These are phyloP conservation scores for Russula virescens DNA, from an alignment of 768 basidiomycete genomes.

Conservation along the genomic window DNA sequence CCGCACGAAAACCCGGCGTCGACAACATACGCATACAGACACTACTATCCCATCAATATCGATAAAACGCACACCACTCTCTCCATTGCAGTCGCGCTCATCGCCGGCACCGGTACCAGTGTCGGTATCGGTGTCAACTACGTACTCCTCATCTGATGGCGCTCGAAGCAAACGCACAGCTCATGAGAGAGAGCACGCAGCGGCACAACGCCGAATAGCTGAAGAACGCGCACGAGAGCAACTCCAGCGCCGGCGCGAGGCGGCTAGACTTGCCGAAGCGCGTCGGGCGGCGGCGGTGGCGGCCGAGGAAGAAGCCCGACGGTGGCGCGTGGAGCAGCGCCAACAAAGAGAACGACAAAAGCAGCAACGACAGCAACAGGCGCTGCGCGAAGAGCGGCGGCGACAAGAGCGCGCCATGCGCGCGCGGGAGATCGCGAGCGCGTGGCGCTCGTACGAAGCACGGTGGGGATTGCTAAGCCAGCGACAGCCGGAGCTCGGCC, in stretches of 20 bases:
- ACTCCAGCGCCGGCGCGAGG: conserved; percentile 6
- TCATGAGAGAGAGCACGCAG: not conserved
- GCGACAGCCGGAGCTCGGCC: conserved; percentile 49
- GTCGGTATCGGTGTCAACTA: not conserved
- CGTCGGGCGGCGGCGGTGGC: conserved; percentile 3
- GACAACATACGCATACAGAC: not conserved
- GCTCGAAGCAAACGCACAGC: not conserved
- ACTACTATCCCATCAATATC: not conserved
- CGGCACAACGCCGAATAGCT: not conserved
- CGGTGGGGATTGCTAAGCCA: conserved; percentile 52
- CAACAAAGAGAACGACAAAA: not conserved
- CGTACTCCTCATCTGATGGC: not conserved
- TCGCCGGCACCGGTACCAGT: not conserved
- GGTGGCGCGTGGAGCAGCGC: conserved; percentile 28
- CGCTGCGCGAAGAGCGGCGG: conserved; percentile 43
- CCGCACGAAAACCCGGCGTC: too few species aligned
- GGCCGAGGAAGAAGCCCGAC: conserved; percentile 39
- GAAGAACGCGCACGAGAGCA: conserved; percentile 11
- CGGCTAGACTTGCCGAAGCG: conserved; percentile 10
- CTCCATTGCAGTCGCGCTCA: not conserved
- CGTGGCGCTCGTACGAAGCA: conserved; percentile 34
- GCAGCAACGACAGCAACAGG: conserved; percentile 36
- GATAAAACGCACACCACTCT: not conserved
- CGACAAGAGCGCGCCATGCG: conserved; percentile 38
- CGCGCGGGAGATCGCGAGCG: conserved; percentile 33